Base-by-base conservation (phyloP, 371 early-diverging fungal genomes). In the Actinomortierella ambigua region DNA sequence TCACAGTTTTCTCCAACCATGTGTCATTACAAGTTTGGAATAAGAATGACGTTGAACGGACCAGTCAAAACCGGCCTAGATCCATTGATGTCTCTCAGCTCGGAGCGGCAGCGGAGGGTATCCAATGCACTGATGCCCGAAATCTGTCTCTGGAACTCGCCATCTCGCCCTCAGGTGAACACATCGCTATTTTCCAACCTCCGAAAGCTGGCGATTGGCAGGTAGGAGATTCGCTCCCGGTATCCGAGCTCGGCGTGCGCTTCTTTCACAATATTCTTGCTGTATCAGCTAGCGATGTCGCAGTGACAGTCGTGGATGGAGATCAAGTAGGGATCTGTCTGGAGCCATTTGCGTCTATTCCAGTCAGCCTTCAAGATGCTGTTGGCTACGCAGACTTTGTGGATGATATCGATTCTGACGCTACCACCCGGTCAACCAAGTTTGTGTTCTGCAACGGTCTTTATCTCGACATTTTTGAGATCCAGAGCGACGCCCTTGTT, bases 341-440 rank as follows among this genome's bases (percentile, higher is more conserved):
- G 11, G 34, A 34, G 34, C 34, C 7, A 4, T 11, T 34, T 11
- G 34, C 4, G 11, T 34, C 4, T 34, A 34, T 34, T 11, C 34
- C 34, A 34, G 53, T 42, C 3, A 2, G 58, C 7, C 62, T 75
- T 18, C 77, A 79, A 39, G 77, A 79, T 42, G 82, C 84, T n/a
- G 78, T 85, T 62, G 87, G 87, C 22, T 71, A 79, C 50, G 83
- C 81, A 56, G 76, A 77, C n/a, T 87, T 87, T 61, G 41, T 24
- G 5, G 57, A 55, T 2, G 50, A 40, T 11, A 53, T 27, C 17
- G 55, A 65, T 9, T n/a, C n/a, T n/a, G n/a, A n/a, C n/a, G 34
- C 4, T 34, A 11, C 34, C 34, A 51, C 51, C 28, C 28, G n/a
- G 6, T 46, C 46, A 22, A 34, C 7, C 11, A 34, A 11, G 34